A percentile compares a stretch with the other conserved stretches of the same genome.
phyloP scores from a whole-genome alignment of 495 filamentous ascomycete species.

The Elasticomyces elasticus region DNA sequence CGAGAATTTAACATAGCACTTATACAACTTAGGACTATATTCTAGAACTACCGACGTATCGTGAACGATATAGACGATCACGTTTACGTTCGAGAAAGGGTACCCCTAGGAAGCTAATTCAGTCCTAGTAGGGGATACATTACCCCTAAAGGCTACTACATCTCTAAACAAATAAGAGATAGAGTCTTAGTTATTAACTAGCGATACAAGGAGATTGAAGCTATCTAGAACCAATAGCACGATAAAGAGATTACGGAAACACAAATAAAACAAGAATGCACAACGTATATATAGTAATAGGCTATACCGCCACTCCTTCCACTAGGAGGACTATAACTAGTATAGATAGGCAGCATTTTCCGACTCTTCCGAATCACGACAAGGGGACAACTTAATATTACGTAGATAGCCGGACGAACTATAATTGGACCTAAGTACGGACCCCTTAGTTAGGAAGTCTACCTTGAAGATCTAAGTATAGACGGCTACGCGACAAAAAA shows the following conservation, averaged over 20 bases:
- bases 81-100: no score
- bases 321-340: not conserved
- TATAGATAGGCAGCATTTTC: not conserved
- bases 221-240: not conserved
- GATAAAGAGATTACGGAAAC: not conserved
- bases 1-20: no score
- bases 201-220: constrained; percentile 4
- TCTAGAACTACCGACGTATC: no score
- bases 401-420: not conserved
- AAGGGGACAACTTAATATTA: not conserved
- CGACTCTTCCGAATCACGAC: not conserved
- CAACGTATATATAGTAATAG: not conserved
- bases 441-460: not conserved
- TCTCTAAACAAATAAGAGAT: constrained; percentile 3
- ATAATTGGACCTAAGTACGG: not conserved
- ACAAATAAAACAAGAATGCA: not conserved
- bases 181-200: not conserved
- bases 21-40: no score
- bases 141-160: not conserved
- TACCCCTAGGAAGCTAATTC: no score
- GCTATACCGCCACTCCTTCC: not conserved
- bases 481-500: constrained; percentile 1
- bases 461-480: not conserved
- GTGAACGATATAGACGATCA: no score
- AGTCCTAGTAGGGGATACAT: not conserved